Base-by-base conservation (phyloP, 306 rosid genomes). In the Quercus robur region DNA sequence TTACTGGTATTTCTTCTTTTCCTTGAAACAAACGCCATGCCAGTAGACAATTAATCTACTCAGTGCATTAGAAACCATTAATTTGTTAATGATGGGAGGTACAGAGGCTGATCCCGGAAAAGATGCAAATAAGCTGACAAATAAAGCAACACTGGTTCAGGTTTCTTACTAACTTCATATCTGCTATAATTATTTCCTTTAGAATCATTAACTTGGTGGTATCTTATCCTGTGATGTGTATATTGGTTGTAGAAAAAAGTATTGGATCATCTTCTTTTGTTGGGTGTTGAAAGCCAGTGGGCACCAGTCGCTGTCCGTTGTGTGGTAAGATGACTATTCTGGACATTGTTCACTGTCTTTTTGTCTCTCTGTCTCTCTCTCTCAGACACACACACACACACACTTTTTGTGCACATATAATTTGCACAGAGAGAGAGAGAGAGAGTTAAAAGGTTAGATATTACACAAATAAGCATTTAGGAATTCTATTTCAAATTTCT, bases 1-100 rank as follows among this genome's bases (percentile, higher is more conserved):
- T 85, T 83, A 86, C 85, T 73, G 77, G 86, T 81, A 69, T 84
- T 83, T 88, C 80, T 80, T 89, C 75, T 78, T 80, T 78, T 84
- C 81, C 21, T 57, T 75, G 85, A 77, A 78, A 83, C 84, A 81
- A 89, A 82, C 71, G 71, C 76, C 85, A 84, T 89, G 96, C 94
- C 97, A 92, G 98, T 92, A 94, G 98, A 94, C 98, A 78, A 89
- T 92, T 85, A 94, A 92, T 87, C 86, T 94, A 82, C 94, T 91
- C 89, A 84, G 97, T 73, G 94, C 84, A 8, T 83, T 94, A 80
- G 98, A 92, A 84, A 94, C 97, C 79, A 81, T 92, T 78, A 91
- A 85, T 81, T 81, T 94, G 84, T 83, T 94, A 75, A 87, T 89
- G 69, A 81, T 75, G 84, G 97, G 97, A 80, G 95, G 93, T 64